Percentiles rank a stretch among this genome's conserved stretches.
Evolutionary conservation across 2,329 filamentous ascomycete species (phyloP).

Genomic region (Penicillium sp.): DNA sequence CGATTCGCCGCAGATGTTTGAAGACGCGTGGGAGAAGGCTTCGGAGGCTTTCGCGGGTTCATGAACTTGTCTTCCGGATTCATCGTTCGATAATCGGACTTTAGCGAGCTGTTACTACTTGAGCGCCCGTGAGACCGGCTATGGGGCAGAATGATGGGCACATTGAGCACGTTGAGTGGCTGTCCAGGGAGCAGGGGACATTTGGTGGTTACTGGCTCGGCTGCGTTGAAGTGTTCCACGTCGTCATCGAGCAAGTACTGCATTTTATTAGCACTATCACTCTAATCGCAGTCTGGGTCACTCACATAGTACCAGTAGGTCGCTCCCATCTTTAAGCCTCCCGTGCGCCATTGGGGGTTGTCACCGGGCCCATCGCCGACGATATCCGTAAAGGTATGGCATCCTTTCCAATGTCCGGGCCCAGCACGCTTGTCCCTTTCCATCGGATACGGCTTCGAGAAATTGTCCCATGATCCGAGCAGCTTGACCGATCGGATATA

Average conservation of each 20-base stretch:
- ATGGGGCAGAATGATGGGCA: slow-evolving; percentile 64
- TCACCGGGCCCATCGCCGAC: slow-evolving; percentile 67
- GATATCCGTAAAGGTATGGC: slow-evolving; percentile 80
- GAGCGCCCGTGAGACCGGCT: slow-evolving; percentile 54
- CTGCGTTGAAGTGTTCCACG: slow-evolving; percentile 69
- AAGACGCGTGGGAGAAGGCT: slow-evolving; percentile 45
- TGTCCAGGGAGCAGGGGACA: slow-evolving; percentile 89
- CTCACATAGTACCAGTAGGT: slow-evolving; percentile 93
- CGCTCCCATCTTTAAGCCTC: slow-evolving; percentile 84
- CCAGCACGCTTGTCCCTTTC: slow-evolving; percentile 72
- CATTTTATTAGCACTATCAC: slow-evolving; percentile 22
- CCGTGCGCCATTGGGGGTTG: slow-evolving; percentile 58
- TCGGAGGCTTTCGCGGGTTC: slow-evolving; percentile 59
- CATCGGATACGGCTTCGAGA: slow-evolving; percentile 72
- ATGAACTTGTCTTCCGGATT: slow-evolving; percentile 72
- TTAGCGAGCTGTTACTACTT: slow-evolving; percentile 59
- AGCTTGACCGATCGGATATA: slow-evolving; percentile 63
- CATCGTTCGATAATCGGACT: slow-evolving; percentile 65
- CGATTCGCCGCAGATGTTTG: slow-evolving; percentile 42
- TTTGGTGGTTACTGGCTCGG: slow-evolving; percentile 66
- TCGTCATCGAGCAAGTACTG: slow-evolving; percentile 81
- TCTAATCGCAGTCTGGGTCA: slow-evolving; percentile 3
- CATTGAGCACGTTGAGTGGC: slow-evolving; percentile 74
- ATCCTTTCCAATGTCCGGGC: slow-evolving; percentile 76
- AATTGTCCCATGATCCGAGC: slow-evolving; percentile 95